These are phyloP conservation scores for Aechmea fasciata DNA, from an alignment of 176 grass and related monocot species.

Conservation along the genomic window DNA sequence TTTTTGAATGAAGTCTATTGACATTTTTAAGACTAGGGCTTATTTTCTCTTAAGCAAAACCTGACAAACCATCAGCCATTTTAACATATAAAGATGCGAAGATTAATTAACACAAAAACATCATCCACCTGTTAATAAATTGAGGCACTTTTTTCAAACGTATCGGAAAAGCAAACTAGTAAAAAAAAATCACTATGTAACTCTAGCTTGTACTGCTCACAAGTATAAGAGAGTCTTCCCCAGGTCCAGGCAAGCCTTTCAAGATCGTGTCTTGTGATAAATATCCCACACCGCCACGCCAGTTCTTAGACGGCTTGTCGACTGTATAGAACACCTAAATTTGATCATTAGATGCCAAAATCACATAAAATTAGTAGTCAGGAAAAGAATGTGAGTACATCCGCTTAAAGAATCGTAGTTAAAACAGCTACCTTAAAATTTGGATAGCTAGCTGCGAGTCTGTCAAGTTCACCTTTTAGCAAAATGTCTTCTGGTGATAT, in stretches of 20 bases:
- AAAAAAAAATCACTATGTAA: neutral
- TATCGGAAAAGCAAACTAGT: neutral
- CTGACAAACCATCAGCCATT: no score
- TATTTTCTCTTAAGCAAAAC: no score
- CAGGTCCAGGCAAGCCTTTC: constrained; percentile 80
- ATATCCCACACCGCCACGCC: constrained; percentile 71
- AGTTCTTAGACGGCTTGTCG: constrained; percentile 70
- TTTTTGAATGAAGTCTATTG: neutral
- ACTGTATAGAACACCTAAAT: constrained; percentile 92
- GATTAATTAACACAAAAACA: neutral
- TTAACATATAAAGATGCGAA: no score
- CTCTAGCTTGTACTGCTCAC: constrained; percentile 35
- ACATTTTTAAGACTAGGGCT: neutral
- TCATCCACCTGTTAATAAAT: neutral
- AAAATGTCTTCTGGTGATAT: constrained; percentile 91
- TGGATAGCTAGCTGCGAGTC: constrained; percentile 69
- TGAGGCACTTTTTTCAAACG: neutral
- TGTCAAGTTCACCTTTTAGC: constrained; percentile 83
- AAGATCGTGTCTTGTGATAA: constrained; percentile 71
- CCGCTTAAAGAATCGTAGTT: neutral
- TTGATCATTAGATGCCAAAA: neutral
- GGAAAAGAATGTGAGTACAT: neutral
- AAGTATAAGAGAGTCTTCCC: constrained; percentile 58
- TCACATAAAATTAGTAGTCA: neutral
- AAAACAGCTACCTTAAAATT: constrained; percentile 82